Evolutionary conservation across 2,329 filamentous ascomycete genomes (phyloP).

Genomic region (Aspergillus calidoustus): DNA sequence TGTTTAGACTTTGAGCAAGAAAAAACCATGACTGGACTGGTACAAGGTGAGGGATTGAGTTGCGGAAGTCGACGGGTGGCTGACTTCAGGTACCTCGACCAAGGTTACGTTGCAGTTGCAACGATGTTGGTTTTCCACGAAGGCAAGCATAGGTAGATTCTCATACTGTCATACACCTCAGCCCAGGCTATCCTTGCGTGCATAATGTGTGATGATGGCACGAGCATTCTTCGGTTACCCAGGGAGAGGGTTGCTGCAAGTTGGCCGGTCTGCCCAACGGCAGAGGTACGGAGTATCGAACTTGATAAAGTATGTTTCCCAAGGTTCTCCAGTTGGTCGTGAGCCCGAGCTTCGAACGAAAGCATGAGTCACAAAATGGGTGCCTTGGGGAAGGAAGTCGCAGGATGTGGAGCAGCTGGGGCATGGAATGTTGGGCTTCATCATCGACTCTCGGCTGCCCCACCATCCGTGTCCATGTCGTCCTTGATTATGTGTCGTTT

Average conservation of each 20-base stretch:
- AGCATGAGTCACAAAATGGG: not conserved
- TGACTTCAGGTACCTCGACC: not conserved
- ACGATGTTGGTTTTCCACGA: not conserved
- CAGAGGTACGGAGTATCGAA: not conserved
- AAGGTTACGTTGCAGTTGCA: not conserved
- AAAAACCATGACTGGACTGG: not conserved
- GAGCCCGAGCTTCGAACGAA: not conserved
- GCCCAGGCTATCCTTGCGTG: not conserved
- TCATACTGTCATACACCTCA: not conserved
- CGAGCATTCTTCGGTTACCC: not conserved
- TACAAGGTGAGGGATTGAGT: conserved; percentile 1
- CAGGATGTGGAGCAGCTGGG: not conserved
- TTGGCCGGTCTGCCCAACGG: not conserved
- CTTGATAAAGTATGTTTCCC: not conserved
- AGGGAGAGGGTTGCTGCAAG: not conserved
- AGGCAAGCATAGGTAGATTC: not conserved
- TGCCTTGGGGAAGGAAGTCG: not conserved
- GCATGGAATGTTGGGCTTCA: conserved; percentile 8
- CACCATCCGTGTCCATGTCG: conserved; percentile 2
- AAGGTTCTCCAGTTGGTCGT: not conserved
- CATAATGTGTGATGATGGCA: not conserved
- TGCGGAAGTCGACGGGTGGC: conserved; percentile 5
- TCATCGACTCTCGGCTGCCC: conserved; percentile 11
- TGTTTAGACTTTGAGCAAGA: not conserved
- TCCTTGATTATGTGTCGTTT: conserved; percentile 13